Evolutionary conservation across 805 yeast species (phyloP), one percentile per base, ranked within the genome.

Genomic region (Yamadazyma kitorensis): DNA sequence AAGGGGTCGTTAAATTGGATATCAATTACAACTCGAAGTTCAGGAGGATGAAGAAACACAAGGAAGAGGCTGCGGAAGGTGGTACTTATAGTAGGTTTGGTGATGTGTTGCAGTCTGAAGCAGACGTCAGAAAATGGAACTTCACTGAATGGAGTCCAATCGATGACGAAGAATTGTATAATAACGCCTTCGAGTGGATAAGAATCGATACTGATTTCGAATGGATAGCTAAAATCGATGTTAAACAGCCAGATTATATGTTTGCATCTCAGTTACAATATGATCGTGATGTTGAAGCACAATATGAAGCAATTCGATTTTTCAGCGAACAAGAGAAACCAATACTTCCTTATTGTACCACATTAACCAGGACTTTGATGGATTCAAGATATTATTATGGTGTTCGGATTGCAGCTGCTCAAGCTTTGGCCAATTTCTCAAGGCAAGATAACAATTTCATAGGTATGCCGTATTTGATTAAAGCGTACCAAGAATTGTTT

Each of bases 161-260:
- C 19, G 88, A 82, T 32, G 89, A 80, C 39, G 88, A 81, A 26
- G 64, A 64, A 25, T 69, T 77, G 64, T 69, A 76, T 15, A 79
- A 77, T 48, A 97, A 91, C 49, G 96, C 96, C 0, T 93, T 88
- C 59, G 98, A 93, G 51, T 93, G 99, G 99, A 72, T 93, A 24
- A 71, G 99, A 48, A 86, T 91, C n/a, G 99, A 93, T 61, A 89
- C 97, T 0, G 99, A 93, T 56, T 85, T 82, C 50, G 98, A 93
- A 56, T 93, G 99, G 99, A 82, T 93, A 31, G 86, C 95, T 40
- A 77, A 76, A 45, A 68, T 86, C 15, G 72, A 78, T 39, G 77
- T 93, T 21, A 86, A 81, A 47, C 96, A 89, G 58, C 95, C 96
- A 0, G 97, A 88, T 49, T 84, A 87, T 52, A 93, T 93, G 97